Evolutionary conservation across 2,329 filamentous ascomycete species (phyloP).

Genomic region (Phialophora expanda): DNA sequence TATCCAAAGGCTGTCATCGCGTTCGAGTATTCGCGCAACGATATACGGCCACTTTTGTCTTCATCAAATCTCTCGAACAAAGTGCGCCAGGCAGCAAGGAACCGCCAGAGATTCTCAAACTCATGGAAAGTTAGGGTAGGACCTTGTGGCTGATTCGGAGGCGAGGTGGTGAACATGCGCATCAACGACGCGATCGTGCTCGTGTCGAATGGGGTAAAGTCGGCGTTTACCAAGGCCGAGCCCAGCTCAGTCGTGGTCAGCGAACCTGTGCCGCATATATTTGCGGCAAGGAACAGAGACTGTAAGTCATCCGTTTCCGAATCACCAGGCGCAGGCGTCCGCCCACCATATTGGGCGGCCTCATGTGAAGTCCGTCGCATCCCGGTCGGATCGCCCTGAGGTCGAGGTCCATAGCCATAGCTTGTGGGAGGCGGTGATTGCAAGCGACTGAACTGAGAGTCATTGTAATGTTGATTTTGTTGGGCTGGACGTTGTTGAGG

Average conservation of each 20-base stretch:
- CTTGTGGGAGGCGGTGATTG: conserved; percentile 52
- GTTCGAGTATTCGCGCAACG: conserved; percentile 82
- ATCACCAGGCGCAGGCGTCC: conserved; percentile 48
- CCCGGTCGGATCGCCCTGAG: conserved; percentile 21
- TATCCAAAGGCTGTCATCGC: conserved; percentile 94
- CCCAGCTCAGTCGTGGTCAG: conserved; percentile 86
- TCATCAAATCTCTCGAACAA: conserved; percentile 95
- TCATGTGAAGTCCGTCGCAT: conserved; percentile 50
- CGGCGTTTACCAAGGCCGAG: conserved; percentile 90
- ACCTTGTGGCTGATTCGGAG: conserved; percentile 34
- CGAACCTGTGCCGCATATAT: conserved; percentile 76
- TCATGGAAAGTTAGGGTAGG: conserved; percentile 95
- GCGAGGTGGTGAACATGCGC: conserved; percentile 74
- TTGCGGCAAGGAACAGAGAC: conserved; percentile 87
- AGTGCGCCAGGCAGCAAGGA: conserved; percentile 89
- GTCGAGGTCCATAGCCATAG: conserved; percentile 57
- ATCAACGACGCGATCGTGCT: conserved; percentile 99
- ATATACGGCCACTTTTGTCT: conserved; percentile 86
- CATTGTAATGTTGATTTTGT: conserved; percentile 30
- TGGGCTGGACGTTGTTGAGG: conserved; percentile 30
- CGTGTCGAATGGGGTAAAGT: conserved; percentile 91
- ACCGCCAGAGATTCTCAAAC: conserved; percentile 95
- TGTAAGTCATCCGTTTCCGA: conserved; percentile 68
- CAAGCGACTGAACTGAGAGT: conserved; percentile 39
- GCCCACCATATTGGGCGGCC: conserved; percentile 42